phyloP scores from a whole-genome alignment of 1,284 basidiomycete species.

The Naganishia sp. region DNA sequence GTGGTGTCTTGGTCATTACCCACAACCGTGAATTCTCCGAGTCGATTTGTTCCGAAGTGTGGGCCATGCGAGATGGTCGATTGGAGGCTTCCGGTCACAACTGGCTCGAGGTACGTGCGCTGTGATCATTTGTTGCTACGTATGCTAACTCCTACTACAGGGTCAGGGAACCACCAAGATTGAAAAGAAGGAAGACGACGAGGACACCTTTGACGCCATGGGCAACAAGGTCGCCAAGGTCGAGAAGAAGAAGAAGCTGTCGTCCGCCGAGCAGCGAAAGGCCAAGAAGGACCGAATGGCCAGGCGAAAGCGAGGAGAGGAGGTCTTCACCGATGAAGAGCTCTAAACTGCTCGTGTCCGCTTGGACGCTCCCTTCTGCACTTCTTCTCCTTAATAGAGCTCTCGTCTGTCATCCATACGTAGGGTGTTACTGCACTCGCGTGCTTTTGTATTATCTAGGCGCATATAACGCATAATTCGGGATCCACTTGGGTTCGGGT shows the following conservation, averaged over 20 bases:
- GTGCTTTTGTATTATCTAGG: constrained; percentile 28
- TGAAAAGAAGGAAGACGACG: constrained; percentile 81
- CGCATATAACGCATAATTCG: constrained; percentile 29
- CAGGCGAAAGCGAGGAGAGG: constrained; percentile 60
- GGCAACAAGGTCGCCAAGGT: constrained; percentile 83
- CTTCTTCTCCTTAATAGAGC: background rate
- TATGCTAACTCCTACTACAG: constrained; percentile 56
- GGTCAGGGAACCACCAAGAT: constrained; percentile 85
- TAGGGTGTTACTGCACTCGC: background rate
- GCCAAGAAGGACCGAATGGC: constrained; percentile 94
- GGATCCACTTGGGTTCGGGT: background rate
- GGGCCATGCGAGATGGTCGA: constrained; percentile 84
- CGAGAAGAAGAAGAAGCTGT: constrained; percentile 80
- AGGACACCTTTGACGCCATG: constrained; percentile 90
- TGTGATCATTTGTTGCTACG: background rate
- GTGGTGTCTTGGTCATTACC: constrained; percentile 94
- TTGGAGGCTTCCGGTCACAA: constrained; percentile 95
- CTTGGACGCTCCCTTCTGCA: background rate
- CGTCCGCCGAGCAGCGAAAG: constrained; percentile 77
- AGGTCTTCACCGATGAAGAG: constrained; percentile 54
- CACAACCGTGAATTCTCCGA: constrained; percentile 99
- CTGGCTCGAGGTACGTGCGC: constrained; percentile 80
- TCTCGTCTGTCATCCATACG: background rate
- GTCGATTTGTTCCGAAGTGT: constrained; percentile 69
- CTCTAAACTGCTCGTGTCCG: background rate